Base-by-base conservation (phyloP, 2,329 filamentous ascomycete species). In the Beauveria caledonica region DNA sequence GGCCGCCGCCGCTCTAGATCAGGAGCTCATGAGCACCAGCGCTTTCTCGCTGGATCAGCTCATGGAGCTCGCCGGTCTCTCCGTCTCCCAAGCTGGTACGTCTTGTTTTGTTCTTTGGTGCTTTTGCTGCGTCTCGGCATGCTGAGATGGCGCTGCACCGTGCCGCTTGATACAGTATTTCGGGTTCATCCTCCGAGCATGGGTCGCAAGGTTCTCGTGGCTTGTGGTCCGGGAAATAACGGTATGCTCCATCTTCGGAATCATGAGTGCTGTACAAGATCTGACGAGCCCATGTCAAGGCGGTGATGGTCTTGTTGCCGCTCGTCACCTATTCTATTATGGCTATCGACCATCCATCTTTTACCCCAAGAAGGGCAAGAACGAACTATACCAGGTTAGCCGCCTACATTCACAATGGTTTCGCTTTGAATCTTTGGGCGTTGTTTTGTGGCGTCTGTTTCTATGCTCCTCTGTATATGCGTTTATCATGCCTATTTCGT, bases 21-120 rank as follows among this genome's bases (percentile, higher is more conserved):
- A 90, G 73, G 93, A 99, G 71, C 86, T 99, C 63, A 97, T 99
- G 92, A 89, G 85, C 70, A 83, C 84, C 11, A 85, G 86, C 1
- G 92, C 89, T 9, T 99, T 96, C 76, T 96, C 91, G 11, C 83
- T 99, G 60, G 94, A 97, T 71, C 94, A 99, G 74, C 79, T 99
- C 53, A 97, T 99, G 94, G 94, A 97, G 72, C 78, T 99, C 8
- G 94, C 94, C 48, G 94, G 94, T 0, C 81, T 99, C 0, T 92
- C 92, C 1, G 92, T 97, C 27, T 93, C 93, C 13, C 92, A 97
- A 79, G 92, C 89, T 55, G 86, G 91, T 92, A 71, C 62, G 78
- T 64, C 5, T 19, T 36, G 1, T 36, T 13, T 19, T 36, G 1
- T 36, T 13, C 10, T 13, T 36, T 11, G 0, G 11, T 33, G 33